Evolutionary conservation across 164 flowering plant genomes (phyloP), one percentile per base, ranked within the genome.

Genomic region (Warburgia ugandensis): DNA sequence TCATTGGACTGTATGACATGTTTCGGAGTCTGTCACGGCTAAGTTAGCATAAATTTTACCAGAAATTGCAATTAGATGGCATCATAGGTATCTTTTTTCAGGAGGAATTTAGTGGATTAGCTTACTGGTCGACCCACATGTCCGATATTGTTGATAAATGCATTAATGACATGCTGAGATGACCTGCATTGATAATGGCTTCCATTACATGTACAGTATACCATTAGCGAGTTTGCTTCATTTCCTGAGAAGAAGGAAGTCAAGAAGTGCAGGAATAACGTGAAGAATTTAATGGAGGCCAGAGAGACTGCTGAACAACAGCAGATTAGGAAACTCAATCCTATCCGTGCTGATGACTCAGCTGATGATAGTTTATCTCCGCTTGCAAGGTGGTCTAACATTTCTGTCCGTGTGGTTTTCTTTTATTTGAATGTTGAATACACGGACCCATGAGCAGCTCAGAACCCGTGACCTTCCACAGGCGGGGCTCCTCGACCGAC

Each of bases 171-270:
- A 42, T 42, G 45, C 26, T 42, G 45, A 59, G 21, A 10, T 52
- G 30, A 3, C 16, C 17, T 37, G 41, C 17, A 45, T 45, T 5
- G 31, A 2, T 37, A 19, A 59, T 28, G 3, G 3, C 30, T 13
- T 55, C 31, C 29, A 19, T 17, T 12, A 25, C 19, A n/a, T 40
- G 58, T 79, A 11, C 78, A 94, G 99, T 52, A 72, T 45, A 73
- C 94, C 16, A 86, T 94, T 29, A 62, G 73, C 35, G 86, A 81
- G 52, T 57, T 94, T 61, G 84, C 99, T 58, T 83, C 99, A 21
- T 81, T 94, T 68, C 61, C 95, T 3, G 88, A 83, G 30, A 75
- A 75, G 61, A 63, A 37, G 42, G 74, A 72, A 12, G 72, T 86
- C 30, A 12, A 64, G 46, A 68, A 57, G 21, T 57, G 75, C 41